These are phyloP conservation scores for Stachybotrys echinatus DNA, from an alignment of 2,329 filamentous ascomycete species.

Conservation along the genomic window DNA sequence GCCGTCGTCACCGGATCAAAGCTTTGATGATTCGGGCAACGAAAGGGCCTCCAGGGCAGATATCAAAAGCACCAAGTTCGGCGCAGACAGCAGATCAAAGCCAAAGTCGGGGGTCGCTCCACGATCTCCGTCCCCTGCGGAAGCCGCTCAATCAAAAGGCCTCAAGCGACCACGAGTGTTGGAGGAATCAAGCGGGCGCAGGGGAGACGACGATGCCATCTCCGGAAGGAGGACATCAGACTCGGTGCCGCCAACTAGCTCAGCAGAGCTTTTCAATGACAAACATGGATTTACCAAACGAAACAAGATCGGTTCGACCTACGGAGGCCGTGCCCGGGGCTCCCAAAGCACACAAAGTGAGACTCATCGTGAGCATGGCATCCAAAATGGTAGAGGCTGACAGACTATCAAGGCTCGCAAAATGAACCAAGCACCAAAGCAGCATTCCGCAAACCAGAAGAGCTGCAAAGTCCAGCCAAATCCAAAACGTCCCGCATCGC, in stretches of 20 bases:
- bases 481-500: conserved; percentile 1
- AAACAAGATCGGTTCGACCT: conserved; percentile 14
- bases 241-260: conserved; percentile 2
- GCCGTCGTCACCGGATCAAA: not conserved
- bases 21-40: conserved; percentile 18
- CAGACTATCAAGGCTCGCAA: not conserved
- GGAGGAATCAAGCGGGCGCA: not conserved
- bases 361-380: not conserved
- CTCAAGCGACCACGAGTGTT: not conserved
- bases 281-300: conserved; percentile 16
- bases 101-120: no score
- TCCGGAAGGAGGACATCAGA: not conserved
- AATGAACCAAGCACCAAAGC: not conserved
- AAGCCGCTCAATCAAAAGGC: not conserved
- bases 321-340: conserved; percentile 6
- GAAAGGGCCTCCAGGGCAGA: conserved; percentile 17
- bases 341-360: not conserved
- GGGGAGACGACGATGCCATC: not conserved
- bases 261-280: conserved; percentile 15
- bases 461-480: conserved; percentile 1
- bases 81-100: not conserved
- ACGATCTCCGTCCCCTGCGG: no score
- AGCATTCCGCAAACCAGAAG: not conserved
- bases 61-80: conserved; percentile 29
- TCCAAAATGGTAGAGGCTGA: not conserved